These are phyloP conservation scores for Cerrena zonata DNA, from an alignment of 1,284 basidiomycete species.

Conservation along the genomic window DNA sequence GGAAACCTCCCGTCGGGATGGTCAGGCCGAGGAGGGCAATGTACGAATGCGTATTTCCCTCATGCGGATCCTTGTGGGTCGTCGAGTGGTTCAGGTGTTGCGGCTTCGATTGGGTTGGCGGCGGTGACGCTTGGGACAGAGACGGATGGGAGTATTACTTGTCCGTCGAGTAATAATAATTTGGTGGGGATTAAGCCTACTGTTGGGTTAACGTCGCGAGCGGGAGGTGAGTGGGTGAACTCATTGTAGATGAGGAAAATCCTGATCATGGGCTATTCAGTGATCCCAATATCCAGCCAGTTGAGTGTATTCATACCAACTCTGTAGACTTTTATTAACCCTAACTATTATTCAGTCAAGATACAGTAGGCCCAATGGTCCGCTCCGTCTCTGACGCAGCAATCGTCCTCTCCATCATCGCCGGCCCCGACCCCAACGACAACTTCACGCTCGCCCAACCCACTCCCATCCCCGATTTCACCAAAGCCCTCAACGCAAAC, in stretches of 20 bases:
- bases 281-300: slow-evolving; percentile 55
- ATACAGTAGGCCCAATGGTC: slow-evolving; percentile 58
- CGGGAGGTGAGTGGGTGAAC: slow-evolving; percentile 29
- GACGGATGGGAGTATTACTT: slow-evolving; percentile 57
- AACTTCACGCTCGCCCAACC: slow-evolving; percentile 59
- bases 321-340: not conserved
- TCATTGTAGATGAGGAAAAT: not conserved
- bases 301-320: not conserved
- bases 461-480: slow-evolving; percentile 47
- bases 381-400: slow-evolving; percentile 58
- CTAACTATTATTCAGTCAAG: slow-evolving; percentile 38
- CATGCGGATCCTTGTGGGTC: slow-evolving; percentile 58
- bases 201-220: slow-evolving; percentile 39
- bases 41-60: slow-evolving; percentile 35
- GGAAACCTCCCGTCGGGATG: slow-evolving; percentile 32
- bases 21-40: slow-evolving; percentile 38
- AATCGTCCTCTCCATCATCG: slow-evolving; percentile 53
- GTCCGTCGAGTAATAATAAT: slow-evolving; percentile 34
- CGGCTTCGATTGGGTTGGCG: slow-evolving; percentile 53
- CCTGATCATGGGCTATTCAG: slow-evolving; percentile 26
- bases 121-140: slow-evolving; percentile 55
- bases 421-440: slow-evolving; percentile 55
- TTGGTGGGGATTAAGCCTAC: slow-evolving; percentile 46
- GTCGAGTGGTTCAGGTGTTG: slow-evolving; percentile 56
- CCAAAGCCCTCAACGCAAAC: slow-evolving; percentile 41